phyloP scores from a whole-genome alignment of 2,329 filamentous ascomycete genomes.

The Aspergillus sp. region DNA sequence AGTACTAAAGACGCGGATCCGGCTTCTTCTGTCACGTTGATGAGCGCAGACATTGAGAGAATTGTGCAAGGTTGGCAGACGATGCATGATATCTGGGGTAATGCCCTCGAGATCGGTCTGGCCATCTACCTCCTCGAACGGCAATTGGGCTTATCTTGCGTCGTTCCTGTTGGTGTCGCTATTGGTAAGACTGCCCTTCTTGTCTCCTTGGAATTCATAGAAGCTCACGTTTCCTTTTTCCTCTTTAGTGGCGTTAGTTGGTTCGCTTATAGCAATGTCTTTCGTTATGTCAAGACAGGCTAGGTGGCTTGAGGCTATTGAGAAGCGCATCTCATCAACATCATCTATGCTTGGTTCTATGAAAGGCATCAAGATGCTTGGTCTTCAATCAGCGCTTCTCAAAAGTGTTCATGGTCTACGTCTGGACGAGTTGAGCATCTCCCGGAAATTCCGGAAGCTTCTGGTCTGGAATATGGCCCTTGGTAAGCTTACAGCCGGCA shows the following conservation, averaged over 20 bases:
- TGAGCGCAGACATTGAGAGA: slow-evolving; percentile 51
- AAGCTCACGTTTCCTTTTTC: not conserved
- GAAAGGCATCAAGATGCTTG: slow-evolving; percentile 56
- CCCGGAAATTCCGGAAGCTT: slow-evolving; percentile 45
- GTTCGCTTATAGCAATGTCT: slow-evolving; percentile 37
- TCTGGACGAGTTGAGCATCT: slow-evolving; percentile 44
- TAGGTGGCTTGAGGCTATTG: slow-evolving; percentile 54
- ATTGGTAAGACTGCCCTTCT: slow-evolving; percentile 33
- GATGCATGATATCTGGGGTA: slow-evolving; percentile 51
- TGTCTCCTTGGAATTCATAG: not conserved
- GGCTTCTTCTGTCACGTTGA: slow-evolving; percentile 45
- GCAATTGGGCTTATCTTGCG: slow-evolving; percentile 48
- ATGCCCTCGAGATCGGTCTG: slow-evolving; percentile 48
- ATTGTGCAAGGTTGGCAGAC: slow-evolving; percentile 45
- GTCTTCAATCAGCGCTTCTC: slow-evolving; percentile 46
- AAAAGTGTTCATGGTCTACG: slow-evolving; percentile 43
- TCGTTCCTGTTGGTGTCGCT: slow-evolving; percentile 48
- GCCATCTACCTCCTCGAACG: slow-evolving; percentile 47
- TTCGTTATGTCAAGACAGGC: slow-evolving; percentile 45
- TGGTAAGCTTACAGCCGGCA: slow-evolving; percentile 24
- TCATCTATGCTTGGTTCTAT: slow-evolving; percentile 52
- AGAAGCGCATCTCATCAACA: slow-evolving; percentile 53
- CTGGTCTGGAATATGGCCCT: slow-evolving; percentile 46
- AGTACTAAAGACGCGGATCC: slow-evolving; percentile 38
- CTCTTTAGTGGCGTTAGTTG: slow-evolving; percentile 36